Conservation (phyloP, 1,284 basidiomycete species). For the Austroboletus novae-zelandiae region DNA sequence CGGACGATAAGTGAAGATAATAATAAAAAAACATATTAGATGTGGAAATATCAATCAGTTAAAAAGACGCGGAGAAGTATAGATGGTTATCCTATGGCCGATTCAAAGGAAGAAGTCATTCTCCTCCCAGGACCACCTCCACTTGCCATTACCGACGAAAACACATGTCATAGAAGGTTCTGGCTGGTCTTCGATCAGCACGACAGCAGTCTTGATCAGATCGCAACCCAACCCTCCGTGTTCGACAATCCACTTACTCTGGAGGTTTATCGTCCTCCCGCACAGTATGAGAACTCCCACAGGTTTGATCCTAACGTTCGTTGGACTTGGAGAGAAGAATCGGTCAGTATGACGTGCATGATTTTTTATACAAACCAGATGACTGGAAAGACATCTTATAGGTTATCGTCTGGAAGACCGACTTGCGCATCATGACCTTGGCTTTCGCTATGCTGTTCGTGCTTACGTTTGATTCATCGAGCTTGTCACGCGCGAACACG, state of each 20-base stretch:
- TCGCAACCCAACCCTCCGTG: constrained; percentile 59
- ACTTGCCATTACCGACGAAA: constrained; percentile 29
- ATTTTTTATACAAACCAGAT: constrained; percentile 5
- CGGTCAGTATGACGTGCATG: constrained; percentile 31
- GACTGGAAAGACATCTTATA: constrained; percentile 19
- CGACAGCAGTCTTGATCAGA: constrained; percentile 40
- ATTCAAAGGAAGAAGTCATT: background rate
- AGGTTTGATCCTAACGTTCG: constrained; percentile 65
- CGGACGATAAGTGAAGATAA: background rate
- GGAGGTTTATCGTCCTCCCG: constrained; percentile 54
- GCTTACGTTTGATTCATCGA: constrained; percentile 56
- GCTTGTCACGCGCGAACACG: constrained; percentile 56
- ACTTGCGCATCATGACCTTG: constrained; percentile 64
- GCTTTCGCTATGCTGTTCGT: constrained; percentile 64
- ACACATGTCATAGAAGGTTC: constrained; percentile 1
- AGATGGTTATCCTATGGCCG: background rate
- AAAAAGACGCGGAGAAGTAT: background rate
- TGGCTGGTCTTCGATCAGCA: constrained; percentile 25
- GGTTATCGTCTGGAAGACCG: constrained; percentile 58
- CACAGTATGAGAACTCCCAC: constrained; percentile 59
- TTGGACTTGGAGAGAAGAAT: constrained; percentile 72
- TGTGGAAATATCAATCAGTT: background rate
- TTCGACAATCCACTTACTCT: constrained; percentile 56
- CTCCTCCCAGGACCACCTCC: background rate
- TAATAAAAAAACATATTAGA: no score